These are phyloP conservation scores for Dioszegia aurantiaca DNA, from an alignment of 768 basidiomycete species.

Conservation along the genomic window DNA sequence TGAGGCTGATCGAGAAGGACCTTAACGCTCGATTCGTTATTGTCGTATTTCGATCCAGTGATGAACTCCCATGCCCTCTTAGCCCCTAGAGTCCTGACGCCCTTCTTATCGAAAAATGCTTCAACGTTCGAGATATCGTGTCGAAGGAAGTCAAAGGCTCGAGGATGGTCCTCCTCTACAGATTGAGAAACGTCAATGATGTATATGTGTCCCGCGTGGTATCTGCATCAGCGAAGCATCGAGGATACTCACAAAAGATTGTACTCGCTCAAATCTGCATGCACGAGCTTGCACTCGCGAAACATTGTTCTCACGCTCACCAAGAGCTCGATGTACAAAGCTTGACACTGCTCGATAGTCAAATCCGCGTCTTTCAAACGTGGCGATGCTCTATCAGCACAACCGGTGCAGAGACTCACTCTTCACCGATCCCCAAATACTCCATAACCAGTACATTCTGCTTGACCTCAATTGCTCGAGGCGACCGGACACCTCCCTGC, in stretches of 20 bases:
- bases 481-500: slow-evolving; percentile 78
- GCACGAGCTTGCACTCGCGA: slow-evolving; percentile 86
- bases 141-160: slow-evolving; percentile 92
- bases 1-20: slow-evolving; percentile 33
- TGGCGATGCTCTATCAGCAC: slow-evolving; percentile 73
- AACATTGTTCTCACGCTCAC: slow-evolving; percentile 78
- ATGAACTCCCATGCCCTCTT: slow-evolving; percentile 85
- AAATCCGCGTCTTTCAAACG: slow-evolving; percentile 84
- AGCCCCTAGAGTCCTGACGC: slow-evolving; percentile 73
- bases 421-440: slow-evolving; percentile 79
- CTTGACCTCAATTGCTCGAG: slow-evolving; percentile 85
- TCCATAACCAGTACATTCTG: slow-evolving; percentile 97
- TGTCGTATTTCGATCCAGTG: slow-evolving; percentile 23
- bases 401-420: slow-evolving; percentile 57
- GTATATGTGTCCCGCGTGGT: slow-evolving; percentile 64
- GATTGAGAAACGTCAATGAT: slow-evolving; percentile 99
- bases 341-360: slow-evolving; percentile 57
- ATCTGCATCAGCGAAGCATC: slow-evolving; percentile 29
- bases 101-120: slow-evolving; percentile 79
- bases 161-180: slow-evolving; percentile 95
- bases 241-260: slow-evolving; percentile 70
- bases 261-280: slow-evolving; percentile 97
- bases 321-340: slow-evolving; percentile 75
- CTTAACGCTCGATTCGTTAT: neutral
- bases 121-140: slow-evolving; percentile 88